These are phyloP conservation scores for Hamamelis virginiana DNA, from an alignment of 164 flowering plant genomes.

Conservation along the genomic window DNA sequence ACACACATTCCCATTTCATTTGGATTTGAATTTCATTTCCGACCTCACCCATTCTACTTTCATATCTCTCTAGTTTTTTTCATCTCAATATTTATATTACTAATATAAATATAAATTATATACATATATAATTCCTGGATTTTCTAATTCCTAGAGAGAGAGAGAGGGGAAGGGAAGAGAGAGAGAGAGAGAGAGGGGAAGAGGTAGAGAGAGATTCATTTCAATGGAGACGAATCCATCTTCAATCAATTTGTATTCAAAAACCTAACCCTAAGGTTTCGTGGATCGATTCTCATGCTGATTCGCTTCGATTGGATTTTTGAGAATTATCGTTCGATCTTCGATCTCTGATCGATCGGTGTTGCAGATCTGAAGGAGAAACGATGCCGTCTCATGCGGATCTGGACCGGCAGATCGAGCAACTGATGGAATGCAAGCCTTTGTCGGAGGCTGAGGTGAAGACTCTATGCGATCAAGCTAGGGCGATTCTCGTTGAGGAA, in stretches of 20 bases:
- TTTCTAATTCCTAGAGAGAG: slow-evolving; percentile 2
- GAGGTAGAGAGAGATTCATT: slow-evolving; percentile 3
- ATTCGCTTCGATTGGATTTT: neutral
- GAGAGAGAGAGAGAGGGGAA: slow-evolving; percentile 13
- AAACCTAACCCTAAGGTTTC: slow-evolving; percentile 2
- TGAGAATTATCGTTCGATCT: neutral
- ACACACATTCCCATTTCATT: slow-evolving; percentile 9
- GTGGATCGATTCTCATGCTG: slow-evolving; percentile 4
- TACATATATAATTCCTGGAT: neutral
- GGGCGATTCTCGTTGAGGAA: slow-evolving; percentile 8
- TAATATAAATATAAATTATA: neutral
- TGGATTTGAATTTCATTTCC: slow-evolving; percentile 30
- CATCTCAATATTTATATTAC: no score
- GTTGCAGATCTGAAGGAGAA: slow-evolving; percentile 10
- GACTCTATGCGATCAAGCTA: slow-evolving; percentile 6
- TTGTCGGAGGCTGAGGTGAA: slow-evolving; percentile 9
- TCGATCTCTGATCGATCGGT: slow-evolving; percentile 9
- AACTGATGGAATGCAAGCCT: slow-evolving; percentile 25
- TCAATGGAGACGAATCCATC: slow-evolving; percentile 2
- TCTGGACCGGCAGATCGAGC: slow-evolving; percentile 15
- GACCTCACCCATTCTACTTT: neutral
- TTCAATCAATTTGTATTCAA: neutral
- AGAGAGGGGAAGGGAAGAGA: slow-evolving; percentile 13
- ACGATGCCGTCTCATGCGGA: slow-evolving; percentile 11
- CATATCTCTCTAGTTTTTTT: no score